Conservation (phyloP, 352 stramenopile species). For the Globisporangium carolinianum region DNA sequence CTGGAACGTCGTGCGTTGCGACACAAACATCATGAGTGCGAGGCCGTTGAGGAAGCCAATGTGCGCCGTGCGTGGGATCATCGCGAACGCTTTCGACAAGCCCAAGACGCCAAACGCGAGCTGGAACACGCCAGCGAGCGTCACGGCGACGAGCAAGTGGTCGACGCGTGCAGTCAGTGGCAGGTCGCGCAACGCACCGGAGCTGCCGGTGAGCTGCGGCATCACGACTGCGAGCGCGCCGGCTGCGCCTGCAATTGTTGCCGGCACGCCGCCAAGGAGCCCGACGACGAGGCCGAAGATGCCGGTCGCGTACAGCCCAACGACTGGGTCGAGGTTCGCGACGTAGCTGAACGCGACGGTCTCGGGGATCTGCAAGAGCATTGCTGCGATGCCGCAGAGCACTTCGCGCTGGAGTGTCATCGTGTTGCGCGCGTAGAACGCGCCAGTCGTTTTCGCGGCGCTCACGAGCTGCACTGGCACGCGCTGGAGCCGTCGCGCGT, state of each 20-base stretch:
- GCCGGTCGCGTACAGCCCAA: conserved; percentile 90
- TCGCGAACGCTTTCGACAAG: conserved; percentile 87
- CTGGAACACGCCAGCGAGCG: conserved; percentile 83
- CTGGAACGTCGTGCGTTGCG: conserved; percentile 90
- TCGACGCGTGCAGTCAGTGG: conserved; percentile 62
- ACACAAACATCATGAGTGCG: conserved; percentile 92
- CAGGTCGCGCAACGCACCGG: conserved; percentile 42
- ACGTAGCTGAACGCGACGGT: conserved; percentile 92
- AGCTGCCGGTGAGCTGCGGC: conserved; percentile 62
- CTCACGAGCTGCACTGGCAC: conserved; percentile 16
- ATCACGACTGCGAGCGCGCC: conserved; percentile 91
- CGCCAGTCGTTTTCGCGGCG: conserved; percentile 20
- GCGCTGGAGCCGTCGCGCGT: conserved; percentile 2
- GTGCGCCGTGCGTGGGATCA: conserved; percentile 93
- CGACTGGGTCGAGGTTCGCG: conserved; percentile 78
- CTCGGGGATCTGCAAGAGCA: conserved; percentile 91
- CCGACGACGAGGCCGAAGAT: conserved; percentile 86
- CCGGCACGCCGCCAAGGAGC: conserved; percentile 81
- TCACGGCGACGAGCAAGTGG: conserved; percentile 85
- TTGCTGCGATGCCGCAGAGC: conserved; percentile 84
- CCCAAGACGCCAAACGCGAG: conserved; percentile 74
- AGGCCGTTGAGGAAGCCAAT: conserved; percentile 96
- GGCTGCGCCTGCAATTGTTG: conserved; percentile 83
- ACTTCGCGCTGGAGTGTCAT: conserved; percentile 64
- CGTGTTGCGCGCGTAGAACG: conserved; percentile 52